Base-by-base conservation (phyloP, 2,329 filamentous ascomycete genomes). In the Madurella fahalii region DNA sequence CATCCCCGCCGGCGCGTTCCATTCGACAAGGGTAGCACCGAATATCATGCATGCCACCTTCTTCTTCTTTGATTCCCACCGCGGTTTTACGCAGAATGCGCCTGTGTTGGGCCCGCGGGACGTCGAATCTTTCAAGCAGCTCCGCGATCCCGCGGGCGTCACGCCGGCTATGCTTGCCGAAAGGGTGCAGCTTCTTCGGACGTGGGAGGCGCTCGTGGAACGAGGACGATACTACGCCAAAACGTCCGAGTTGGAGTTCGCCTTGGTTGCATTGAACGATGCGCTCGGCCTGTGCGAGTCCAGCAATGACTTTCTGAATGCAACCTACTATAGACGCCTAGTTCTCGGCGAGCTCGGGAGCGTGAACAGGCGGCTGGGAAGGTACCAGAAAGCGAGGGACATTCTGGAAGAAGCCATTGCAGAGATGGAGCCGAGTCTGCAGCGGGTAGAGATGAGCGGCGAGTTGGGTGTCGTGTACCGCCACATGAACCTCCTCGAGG, bases 11-110 rank as follows among this genome's bases (percentile, higher is more conserved):
- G 67, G 58, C 1, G 54, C 49, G 4, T 71, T 63, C 43, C 71
- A 73, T 55, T 58, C 49, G 1, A 59, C 64, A 8, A 61, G 62
- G 1, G 68, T 72, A 2, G 51, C 58, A 2, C 63, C 67, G 0
- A 58, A 68, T 8, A 47, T 41, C 1, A 47, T 72, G 0, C 68
- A 71, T 42, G 69, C 71, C 1, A 71, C 69, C 0, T 39, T 73
- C 3, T 69, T 70, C 61, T 65, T 68, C 45, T 72, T 73, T 47
- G 70, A 73, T 52, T 63, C 68, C 1, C 45, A 40, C 11, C 65
- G 66, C 1, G 70, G 70, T 8, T 71, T 67, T 47, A 52, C 60
- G 4, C 50, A 61, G 40, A 63, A 68, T 47, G 68, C 68, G 0
- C 58, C 58, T 3, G 67, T 71, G 0, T 59, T 73, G 4, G 68